Evolutionary conservation across 2,329 filamentous ascomycete genomes (phyloP), one percentile per base, ranked within the genome.

Genomic region (Fusarium oxysporum): DNA sequence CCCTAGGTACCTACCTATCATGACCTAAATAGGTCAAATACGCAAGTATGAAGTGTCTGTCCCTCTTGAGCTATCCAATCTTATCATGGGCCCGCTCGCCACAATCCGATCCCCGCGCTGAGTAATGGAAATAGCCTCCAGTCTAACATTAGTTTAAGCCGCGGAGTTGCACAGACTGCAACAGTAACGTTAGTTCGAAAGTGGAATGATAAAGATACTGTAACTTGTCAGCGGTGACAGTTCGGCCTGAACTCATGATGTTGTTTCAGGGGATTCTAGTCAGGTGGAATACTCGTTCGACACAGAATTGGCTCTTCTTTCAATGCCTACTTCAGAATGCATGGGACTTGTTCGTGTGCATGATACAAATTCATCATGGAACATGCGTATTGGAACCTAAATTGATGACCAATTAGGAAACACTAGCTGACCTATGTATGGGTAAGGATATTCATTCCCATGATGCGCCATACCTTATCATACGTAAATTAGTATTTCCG

Each of bases 1-100:
- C 62, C 64, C 54, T 50, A 32, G 28, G 28, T 23, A 32, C 28
- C 43, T 45, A 50, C 45, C 45, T 70, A 69, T 72, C 70, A 72
- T 64, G 65, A 56, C 45, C 48, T 32, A n/a, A 38, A 43, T 23
- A 35, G 32, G 48, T 47, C 11, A 19, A 32, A 56, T 50, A 72
- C 63, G 69, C 57, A 72, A 70, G 37, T 56, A 72, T 72, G 64
- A 72, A 40, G 56, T 33, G 33, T n/a, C 45, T 33, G 25, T n/a
- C 35, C 35, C 35, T 65, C 25, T 19, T 43, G 14, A 40, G 50
- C 37, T 55, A 65, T 48, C 65, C 37, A 69, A 70, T 72, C 64
- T 72, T 72, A 72, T 72, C 69, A 38, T 48, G n/a, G 55, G 40
- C 38, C 68, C 68, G 64, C 58, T 70, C 66, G 59, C 69, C 70